Evolutionary conservation across 2,329 filamentous ascomycete species (phyloP).

Genomic region (Mycosphaerella arachidis): DNA sequence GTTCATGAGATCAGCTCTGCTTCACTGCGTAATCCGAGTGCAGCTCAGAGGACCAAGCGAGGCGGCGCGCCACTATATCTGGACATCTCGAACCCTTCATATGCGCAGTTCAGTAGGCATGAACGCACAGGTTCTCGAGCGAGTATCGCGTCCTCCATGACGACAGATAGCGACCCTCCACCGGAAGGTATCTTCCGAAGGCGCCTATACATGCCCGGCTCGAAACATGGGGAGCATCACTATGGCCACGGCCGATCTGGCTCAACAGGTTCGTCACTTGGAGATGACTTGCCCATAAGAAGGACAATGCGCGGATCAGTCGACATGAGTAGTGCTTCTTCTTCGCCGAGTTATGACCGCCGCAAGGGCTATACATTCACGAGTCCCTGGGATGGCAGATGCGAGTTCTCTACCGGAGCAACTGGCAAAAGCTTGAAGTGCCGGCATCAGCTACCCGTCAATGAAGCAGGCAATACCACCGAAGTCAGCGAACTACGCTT

Average conservation of each 20-base stretch:
- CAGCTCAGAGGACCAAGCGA: constrained; percentile 31
- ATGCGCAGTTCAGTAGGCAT: constrained; percentile 51
- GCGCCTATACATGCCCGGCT: constrained; percentile 47
- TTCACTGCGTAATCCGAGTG: constrained; percentile 26
- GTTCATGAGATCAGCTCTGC: constrained; percentile 44
- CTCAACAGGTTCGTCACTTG: constrained; percentile 5
- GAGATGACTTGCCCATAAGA: constrained; percentile 10
- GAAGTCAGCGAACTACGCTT: constrained; percentile 82
- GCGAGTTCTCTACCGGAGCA: constrained; percentile 76
- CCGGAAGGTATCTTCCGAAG: constrained; percentile 40
- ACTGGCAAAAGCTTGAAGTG: constrained; percentile 56
- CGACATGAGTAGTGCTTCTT: constrained; percentile 5
- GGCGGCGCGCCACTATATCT: constrained; percentile 46
- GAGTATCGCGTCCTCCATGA: constrained; percentile 27
- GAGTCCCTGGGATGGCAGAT: constrained; percentile 82
- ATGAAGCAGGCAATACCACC: constrained; percentile 36
- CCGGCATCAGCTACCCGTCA: constrained; percentile 22
- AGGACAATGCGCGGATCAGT: constrained; percentile 15
- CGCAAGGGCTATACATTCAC: constrained; percentile 65
- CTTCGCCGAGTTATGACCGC: constrained; percentile 35
- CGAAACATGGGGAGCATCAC: constrained; percentile 35
- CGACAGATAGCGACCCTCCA: constrained; percentile 21
- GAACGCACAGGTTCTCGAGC: constrained; percentile 19
- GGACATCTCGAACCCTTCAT: constrained; percentile 57
- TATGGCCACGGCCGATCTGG: constrained; percentile 36